Conservation (phyloP, 495 filamentous ascomycete genomes). For the Lindgomyces ingoldianus region DNA sequence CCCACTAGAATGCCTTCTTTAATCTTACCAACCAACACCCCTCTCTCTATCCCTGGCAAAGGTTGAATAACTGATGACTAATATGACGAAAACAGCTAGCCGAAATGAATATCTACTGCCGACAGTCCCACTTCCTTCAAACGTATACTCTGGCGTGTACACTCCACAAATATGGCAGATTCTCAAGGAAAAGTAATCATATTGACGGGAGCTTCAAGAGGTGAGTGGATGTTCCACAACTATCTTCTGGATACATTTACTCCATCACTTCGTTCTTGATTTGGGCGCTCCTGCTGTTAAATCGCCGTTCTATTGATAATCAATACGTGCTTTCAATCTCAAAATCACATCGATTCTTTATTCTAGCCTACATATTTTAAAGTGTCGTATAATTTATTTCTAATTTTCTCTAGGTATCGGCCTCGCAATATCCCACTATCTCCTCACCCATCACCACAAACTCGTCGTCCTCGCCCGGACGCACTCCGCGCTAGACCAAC, state of each 20-base stretch:
- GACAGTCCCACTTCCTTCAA: not conserved
- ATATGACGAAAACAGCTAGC: not conserved
- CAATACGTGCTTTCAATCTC: not conserved
- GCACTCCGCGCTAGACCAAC: constrained; percentile 61
- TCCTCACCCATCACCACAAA: constrained; percentile 68
- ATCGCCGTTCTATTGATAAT: not conserved
- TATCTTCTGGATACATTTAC: not conserved
- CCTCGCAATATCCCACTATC: constrained; percentile 69
- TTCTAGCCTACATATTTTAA: not conserved
- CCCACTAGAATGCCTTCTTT: too few species aligned
- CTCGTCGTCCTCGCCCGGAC: constrained; percentile 77
- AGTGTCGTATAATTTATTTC: not conserved
- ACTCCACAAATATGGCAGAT: constrained; percentile 18
- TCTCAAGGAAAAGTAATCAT: constrained; percentile 57
- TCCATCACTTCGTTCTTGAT: not conserved
- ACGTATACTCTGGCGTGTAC: not conserved
- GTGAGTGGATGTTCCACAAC: constrained; percentile 37
- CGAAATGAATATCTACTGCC: not conserved
- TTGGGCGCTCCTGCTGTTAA: not conserved
- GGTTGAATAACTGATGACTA: not conserved
- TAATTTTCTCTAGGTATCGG: constrained; percentile 68
- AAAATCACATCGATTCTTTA: constrained; percentile 3
- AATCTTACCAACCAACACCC: too few species aligned
- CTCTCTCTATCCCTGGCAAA: too few species aligned
- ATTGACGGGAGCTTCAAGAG: constrained; percentile 64